Evolutionary conservation across 2,329 filamentous ascomycete species (phyloP), one percentile per base, ranked within the genome.

Genomic region (Aureobasidium pullulans): DNA sequence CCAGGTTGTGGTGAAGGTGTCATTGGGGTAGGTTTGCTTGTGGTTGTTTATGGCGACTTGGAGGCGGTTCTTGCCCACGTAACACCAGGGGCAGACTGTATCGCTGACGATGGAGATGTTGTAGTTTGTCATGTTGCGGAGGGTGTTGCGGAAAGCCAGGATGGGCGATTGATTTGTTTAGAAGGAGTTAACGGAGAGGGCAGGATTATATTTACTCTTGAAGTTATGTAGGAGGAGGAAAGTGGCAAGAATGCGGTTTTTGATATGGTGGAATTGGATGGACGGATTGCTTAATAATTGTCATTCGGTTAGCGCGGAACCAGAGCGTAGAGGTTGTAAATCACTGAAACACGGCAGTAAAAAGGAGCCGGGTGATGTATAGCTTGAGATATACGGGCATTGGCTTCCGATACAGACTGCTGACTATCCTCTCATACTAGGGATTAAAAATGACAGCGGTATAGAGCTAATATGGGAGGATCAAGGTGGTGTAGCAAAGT

Each of bases 91-190:
- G 70, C 90, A 95, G 66, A 94, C 82, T 2, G 84, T 88, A 75
- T 96, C 91, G n/a, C 83, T 89, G 61, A 91, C 84, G 69, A 90
- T 83, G 61, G 86, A 84, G 73, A 95, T 88, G 62, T 84, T 82
- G 76, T 92, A 89, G 67, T 84, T 83, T 19, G 86, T 84, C 88
- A 92, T 91, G 62, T 62, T 77, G 66, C 64, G 66, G 50, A 62
- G 32, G 60, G 65, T 60, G 36, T n/a, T 16, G 48, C 47, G 59
- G 53, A 61, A 57, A 42, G 65, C 65, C 65, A 67, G 63, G 59
- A n/a, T 65, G 62, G 61, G 60, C 44, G 44, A 28, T 60, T 39
- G 23, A 16, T 29, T 54, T 29, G 49, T 44, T 16, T 31, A 31
- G 15, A n/a, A 23, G 23, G n/a, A 28, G 19, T 11, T 15, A 28